A percentile compares a stretch with the other conserved stretches of the same genome.
Evolutionary conservation across 164 flowering plant species (phyloP).

Genomic region (Nelumbo lutea): DNA sequence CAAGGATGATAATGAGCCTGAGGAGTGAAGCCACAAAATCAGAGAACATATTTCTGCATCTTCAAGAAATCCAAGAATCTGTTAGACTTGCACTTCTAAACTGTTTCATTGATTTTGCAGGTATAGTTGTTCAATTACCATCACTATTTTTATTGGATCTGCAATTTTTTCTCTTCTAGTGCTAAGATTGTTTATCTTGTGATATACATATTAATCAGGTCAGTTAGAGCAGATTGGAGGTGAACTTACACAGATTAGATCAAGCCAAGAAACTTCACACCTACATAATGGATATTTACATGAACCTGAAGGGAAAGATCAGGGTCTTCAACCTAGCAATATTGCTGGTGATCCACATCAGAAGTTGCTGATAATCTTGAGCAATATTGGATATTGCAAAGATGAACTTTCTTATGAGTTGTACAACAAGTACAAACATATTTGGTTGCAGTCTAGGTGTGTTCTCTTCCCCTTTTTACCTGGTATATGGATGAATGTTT

Average conservation of each 20-base stretch:
- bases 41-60: constrained; percentile 60
- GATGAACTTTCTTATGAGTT: constrained; percentile 81
- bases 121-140: constrained; percentile 29
- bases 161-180: not conserved
- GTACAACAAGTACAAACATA: constrained; percentile 72
- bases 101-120: constrained; percentile 91
- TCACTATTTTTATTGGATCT: not conserved
- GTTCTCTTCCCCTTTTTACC: not conserved
- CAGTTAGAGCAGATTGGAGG: constrained; percentile 72
- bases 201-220: constrained; percentile 40
- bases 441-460: constrained; percentile 80
- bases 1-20: constrained; percentile 73
- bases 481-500: not conserved
- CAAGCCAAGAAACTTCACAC: constrained; percentile 37
- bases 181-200: constrained; percentile 4
- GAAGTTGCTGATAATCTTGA: constrained; percentile 70
- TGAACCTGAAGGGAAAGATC: constrained; percentile 36
- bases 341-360: constrained; percentile 60
- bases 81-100: constrained; percentile 82
- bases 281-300: constrained; percentile 58
- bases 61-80: constrained; percentile 89
- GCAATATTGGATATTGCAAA: constrained; percentile 96
- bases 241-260: constrained; percentile 52
- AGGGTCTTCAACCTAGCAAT: constrained; percentile 54
- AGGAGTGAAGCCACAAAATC: constrained; percentile 62